Conservation (phyloP, 1,284 basidiomycete genomes). For the Sporisorium graminicola region DNA sequence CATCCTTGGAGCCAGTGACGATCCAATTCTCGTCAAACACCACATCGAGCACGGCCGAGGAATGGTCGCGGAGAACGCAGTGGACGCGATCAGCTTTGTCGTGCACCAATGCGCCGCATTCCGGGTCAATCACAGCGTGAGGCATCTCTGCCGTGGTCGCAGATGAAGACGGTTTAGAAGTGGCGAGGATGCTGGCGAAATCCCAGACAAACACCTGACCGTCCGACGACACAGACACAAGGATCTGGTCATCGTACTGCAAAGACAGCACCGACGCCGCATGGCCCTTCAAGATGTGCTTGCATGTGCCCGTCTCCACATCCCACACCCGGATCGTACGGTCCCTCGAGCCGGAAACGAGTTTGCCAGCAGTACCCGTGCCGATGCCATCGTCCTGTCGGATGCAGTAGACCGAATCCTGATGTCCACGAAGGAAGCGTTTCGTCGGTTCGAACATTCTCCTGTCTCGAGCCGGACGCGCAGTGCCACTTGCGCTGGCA, state of each 20-base stretch:
- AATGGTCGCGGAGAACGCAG: slow-evolving; percentile 43
- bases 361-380: slow-evolving; percentile 37
- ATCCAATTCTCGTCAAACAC: slow-evolving; percentile 53
- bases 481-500: not conserved
- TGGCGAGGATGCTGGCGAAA: slow-evolving; percentile 37
- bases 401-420: slow-evolving; percentile 60
- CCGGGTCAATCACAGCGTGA: slow-evolving; percentile 4
- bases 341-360: slow-evolving; percentile 58
- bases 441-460: slow-evolving; percentile 39
- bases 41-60: slow-evolving; percentile 48
- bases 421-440: slow-evolving; percentile 50
- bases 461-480: not conserved
- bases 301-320: slow-evolving; percentile 42
- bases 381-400: slow-evolving; percentile 52
- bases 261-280: slow-evolving; percentile 54
- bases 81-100: slow-evolving; percentile 18
- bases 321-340: slow-evolving; percentile 60
- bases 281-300: slow-evolving; percentile 54
- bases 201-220: slow-evolving; percentile 57
- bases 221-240: slow-evolving; percentile 59
- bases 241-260: slow-evolving; percentile 57
- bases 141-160: not conserved
- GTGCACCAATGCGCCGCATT: slow-evolving; percentile 23
- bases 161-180: not conserved
- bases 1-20: slow-evolving; percentile 56